Percentiles rank a stretch among this genome's conserved stretches.
Evolutionary conservation across 2,329 filamentous ascomycete species (phyloP).

Genomic region (Ascochyta rabiei): DNA sequence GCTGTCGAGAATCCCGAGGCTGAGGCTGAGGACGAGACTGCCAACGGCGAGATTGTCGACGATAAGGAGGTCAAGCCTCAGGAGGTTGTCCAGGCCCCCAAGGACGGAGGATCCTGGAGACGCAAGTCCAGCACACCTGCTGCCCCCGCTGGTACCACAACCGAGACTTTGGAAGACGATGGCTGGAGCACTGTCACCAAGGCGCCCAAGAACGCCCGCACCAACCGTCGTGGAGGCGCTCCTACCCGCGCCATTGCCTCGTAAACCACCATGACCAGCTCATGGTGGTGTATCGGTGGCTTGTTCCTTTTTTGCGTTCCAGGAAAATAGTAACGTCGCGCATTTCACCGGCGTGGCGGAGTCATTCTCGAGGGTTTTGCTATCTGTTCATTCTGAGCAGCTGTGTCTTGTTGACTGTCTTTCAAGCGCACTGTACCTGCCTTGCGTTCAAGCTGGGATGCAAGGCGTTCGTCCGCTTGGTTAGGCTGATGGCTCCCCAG

Average conservation of each 20-base stretch:
- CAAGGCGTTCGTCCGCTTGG: conserved; percentile 23
- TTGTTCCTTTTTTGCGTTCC: conserved; percentile 23
- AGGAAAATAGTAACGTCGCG: conserved; percentile 37
- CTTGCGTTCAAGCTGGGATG: conserved; percentile 20
- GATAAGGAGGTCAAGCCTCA: conserved; percentile 63
- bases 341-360: conserved; percentile 34
- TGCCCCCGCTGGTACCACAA: conserved; percentile 47
- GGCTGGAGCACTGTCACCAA: conserved; percentile 61
- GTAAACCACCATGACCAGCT: conserved; percentile 27
- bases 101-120: conserved; percentile 48
- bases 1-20: conserved; percentile 51
- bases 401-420: conserved; percentile 30
- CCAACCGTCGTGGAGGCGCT: conserved; percentile 49
- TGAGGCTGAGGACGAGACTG: conserved; percentile 52
- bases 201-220: conserved; percentile 48
- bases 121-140: conserved; percentile 43
- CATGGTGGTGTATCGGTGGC: conserved; percentile 6
- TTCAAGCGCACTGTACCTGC: conserved; percentile 17
- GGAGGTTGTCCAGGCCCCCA: conserved; percentile 57
- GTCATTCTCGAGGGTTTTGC: conserved; percentile 30
- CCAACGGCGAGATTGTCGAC: conserved; percentile 57
- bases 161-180: conserved; percentile 57
- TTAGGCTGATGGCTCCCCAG: conserved; percentile 21
- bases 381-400: conserved; percentile 29
- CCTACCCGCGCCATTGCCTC: conserved; percentile 55